Conservation (phyloP, 2,329 filamentous ascomycete genomes). For the Alternaria burnsii region DNA sequence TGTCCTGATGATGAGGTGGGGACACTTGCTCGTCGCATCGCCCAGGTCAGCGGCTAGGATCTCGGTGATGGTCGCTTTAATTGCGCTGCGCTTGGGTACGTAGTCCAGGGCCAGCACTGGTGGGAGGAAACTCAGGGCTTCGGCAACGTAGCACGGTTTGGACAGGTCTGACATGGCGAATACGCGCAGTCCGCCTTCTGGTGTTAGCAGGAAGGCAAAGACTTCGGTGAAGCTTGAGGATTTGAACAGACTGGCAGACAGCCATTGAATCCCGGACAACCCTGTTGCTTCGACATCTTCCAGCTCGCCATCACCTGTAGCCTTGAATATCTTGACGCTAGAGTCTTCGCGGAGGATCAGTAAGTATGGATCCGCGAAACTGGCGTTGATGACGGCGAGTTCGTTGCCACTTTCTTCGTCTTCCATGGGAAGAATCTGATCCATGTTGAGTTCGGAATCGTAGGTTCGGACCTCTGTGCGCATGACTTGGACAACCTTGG, state of each 20-base stretch:
- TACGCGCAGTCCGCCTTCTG: conserved; percentile 77
- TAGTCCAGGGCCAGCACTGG: conserved; percentile 77
- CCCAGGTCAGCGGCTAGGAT: conserved; percentile 86
- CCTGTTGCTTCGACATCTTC: conserved; percentile 77
- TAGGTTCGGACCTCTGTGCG: conserved; percentile 89
- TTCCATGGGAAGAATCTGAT: conserved; percentile 90
- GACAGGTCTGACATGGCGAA: conserved; percentile 79
- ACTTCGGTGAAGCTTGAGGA: conserved; percentile 66
- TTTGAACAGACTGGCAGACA: conserved; percentile 83
- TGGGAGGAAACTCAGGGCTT: conserved; percentile 80
- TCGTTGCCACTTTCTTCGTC: conserved; percentile 83
- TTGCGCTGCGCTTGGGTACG: conserved; percentile 72
- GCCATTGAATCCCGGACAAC: conserved; percentile 73
- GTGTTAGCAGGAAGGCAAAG: conserved; percentile 79
- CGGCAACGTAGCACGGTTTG: conserved; percentile 75
- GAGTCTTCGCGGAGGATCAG: conserved; percentile 84
- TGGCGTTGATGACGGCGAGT: conserved; percentile 78
- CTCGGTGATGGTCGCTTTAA: conserved; percentile 78
- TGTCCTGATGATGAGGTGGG: conserved; percentile 84
- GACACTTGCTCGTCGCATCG: conserved; percentile 72
- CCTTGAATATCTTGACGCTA: conserved; percentile 79
- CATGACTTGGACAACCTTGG: conserved; percentile 85
- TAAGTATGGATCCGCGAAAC: conserved; percentile 86
- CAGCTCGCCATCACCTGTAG: conserved; percentile 82
- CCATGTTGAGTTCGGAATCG: conserved; percentile 85